These are phyloP conservation scores for Boletus rex-veris DNA, from an alignment of 768 basidiomycete species.

Conservation along the genomic window DNA sequence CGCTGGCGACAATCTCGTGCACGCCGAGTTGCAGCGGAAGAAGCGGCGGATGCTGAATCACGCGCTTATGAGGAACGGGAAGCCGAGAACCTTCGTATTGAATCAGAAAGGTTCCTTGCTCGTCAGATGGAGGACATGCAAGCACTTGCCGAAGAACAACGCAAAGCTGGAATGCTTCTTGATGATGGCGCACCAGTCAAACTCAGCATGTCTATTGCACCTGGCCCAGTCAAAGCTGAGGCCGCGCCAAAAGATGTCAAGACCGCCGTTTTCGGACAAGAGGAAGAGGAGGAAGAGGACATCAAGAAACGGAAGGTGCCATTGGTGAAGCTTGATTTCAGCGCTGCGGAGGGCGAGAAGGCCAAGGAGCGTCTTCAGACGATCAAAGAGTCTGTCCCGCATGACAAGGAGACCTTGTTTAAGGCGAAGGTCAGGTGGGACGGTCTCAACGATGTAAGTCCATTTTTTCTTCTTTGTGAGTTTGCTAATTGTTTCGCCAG, in stretches of 20 bases:
- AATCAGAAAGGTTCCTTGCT: constrained; percentile 92
- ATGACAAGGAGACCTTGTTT: constrained; percentile 74
- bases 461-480: constrained; percentile 1
- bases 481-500: constrained; percentile 40
- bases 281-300: constrained; percentile 84
- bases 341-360: constrained; percentile 78
- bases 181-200: constrained; percentile 92
- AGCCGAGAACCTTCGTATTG: constrained; percentile 78
- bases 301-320: constrained; percentile 79
- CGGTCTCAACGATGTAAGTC: constrained; percentile 77
- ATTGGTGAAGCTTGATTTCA: constrained; percentile 88
- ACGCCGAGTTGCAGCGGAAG: constrained; percentile 70
- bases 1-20: constrained; percentile 83
- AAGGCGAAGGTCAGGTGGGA: constrained; percentile 90
- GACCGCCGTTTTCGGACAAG: constrained; percentile 67
- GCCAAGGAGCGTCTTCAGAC: constrained; percentile 76
- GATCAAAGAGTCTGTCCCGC: constrained; percentile 70
- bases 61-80: constrained; percentile 81
- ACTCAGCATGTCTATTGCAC: constrained; percentile 70
- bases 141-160: constrained; percentile 83
- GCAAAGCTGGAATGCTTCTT: constrained; percentile 83
- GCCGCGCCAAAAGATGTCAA: constrained; percentile 44
- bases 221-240: constrained; percentile 46
- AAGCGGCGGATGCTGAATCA: constrained; percentile 80
- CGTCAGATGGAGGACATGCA: constrained; percentile 97